A percentile compares a stretch with the other conserved stretches of the same genome.
These are phyloP conservation scores for Rhodofomes roseus DNA, from an alignment of 1,284 basidiomycete genomes.

Conservation along the genomic window DNA sequence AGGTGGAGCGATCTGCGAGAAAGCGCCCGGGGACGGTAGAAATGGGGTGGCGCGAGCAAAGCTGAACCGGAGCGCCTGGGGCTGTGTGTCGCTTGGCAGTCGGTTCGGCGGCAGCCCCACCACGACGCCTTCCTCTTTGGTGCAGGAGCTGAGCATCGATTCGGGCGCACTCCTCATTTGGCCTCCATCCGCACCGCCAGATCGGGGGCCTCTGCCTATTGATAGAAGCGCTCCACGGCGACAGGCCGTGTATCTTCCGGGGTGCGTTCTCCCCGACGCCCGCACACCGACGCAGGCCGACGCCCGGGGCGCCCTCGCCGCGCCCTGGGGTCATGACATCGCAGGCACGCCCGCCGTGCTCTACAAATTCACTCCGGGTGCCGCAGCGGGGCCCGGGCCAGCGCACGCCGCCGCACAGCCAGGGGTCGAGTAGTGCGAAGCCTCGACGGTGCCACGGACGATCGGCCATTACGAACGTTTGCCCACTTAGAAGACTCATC, in stretches of 20 bases:
- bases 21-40: neutral
- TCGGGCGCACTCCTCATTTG: neutral
- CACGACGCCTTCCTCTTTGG: neutral
- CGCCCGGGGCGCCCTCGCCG: neutral
- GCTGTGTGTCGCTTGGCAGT: neutral
- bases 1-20: slow-evolving; percentile 3
- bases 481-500: neutral
- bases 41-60: slow-evolving; percentile 5
- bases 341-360: neutral
- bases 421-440: neutral
- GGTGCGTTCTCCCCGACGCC: neutral
- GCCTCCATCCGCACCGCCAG: neutral
- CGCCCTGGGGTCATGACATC: neutral
- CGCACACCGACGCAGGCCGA: neutral
- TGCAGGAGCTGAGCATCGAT: neutral
- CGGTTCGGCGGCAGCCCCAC: neutral
- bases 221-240: slow-evolving; percentile 2
- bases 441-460: neutral
- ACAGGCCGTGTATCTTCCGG: neutral
- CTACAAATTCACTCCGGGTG: neutral
- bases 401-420: neutral
- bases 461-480: neutral
- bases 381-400: neutral
- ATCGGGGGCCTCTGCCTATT: slow-evolving; percentile 1
- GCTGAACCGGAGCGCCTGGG: neutral